Base-by-base conservation (phyloP, 2,329 filamentous ascomycete genomes). In the Ploettnerulaceae sp. region DNA sequence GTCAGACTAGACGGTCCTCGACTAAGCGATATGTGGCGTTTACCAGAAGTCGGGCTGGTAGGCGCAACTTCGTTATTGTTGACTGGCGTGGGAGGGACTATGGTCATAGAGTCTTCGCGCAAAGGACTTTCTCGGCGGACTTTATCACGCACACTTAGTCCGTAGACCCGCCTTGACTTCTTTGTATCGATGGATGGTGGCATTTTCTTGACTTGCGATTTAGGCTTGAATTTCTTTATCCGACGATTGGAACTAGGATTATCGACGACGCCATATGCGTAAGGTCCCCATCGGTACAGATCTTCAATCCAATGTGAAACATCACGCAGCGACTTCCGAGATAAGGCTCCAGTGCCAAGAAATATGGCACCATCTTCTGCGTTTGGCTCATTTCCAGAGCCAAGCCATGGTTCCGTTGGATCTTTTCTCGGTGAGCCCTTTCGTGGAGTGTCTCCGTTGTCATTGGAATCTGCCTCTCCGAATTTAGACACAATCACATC, bases 401-500 rank as follows among this genome's bases (percentile, higher is more conserved):
- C 89, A 20, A 95, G 71, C 90, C 90, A 96, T 7, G 57, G 50
- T 5, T 40, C 45, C 20, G 69, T 70, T n/a, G 55, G 25, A 51
- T 62, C 47, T 58, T 64, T 18, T 24, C 24, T 41, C 56, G 21
- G 18, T 20, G 15, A 5, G 28, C 18, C 39, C 38, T 34, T 34
- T 18, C 18, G 34, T 18, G 20, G 39, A 39, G 48, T 51, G 21
- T 51, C 48, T 18, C 29, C 47, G 7, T n/a, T 48, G 44, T 6
- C 59, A 4, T 60, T 55, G 7, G 56, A 44, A 5, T 66, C 64
- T 7, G 53, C 54, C 17, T 63, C 58, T 12, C 89, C 91, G 64
- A 94, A 97, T 56, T 86, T 83, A 33, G 87, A 89, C 3, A 96
- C 89, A 32, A 96, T 73, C 38, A 97, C 66, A 66, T 98, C 93